Evolutionary conservation across 75 land plant genomes (phyloP).

Genomic region (Pinus taeda): DNA sequence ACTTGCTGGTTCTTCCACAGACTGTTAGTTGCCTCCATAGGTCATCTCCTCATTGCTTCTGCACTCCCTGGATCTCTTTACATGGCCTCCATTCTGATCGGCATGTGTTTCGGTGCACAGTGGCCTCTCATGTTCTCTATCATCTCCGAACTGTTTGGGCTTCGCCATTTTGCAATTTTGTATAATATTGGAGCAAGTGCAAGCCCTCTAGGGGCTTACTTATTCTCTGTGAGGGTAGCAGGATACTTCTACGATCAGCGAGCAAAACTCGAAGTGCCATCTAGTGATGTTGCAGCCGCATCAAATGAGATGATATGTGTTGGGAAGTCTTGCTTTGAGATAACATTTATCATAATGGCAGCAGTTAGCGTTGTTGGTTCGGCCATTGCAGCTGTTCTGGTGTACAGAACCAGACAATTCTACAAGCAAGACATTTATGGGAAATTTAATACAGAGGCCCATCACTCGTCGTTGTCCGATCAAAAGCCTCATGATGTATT

Average conservation of each 20-base stretch:
- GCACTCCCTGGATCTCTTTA: conserved; percentile 8
- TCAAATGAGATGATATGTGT: conserved; percentile 25
- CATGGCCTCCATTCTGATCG: conserved; percentile 22
- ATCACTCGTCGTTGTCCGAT: neutral
- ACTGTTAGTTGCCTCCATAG: conserved; percentile 13
- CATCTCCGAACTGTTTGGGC: conserved; percentile 30
- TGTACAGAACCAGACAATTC: conserved; percentile 41
- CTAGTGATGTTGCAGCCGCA: neutral
- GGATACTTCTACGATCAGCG: conserved; percentile 19
- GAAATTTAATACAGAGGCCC: conserved; percentile 13
- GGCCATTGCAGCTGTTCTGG: conserved; percentile 31
- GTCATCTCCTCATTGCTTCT: conserved; percentile 12
- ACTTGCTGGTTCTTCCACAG: neutral
- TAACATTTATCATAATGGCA: conserved; percentile 57
- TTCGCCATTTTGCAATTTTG: conserved; percentile 19
- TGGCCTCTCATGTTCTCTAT: conserved; percentile 33
- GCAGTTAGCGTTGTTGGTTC: conserved; percentile 38
- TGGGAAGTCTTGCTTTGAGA: conserved; percentile 40
- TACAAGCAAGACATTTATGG: conserved; percentile 50
- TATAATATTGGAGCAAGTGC: conserved; percentile 10
- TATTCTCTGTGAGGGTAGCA: conserved; percentile 16
- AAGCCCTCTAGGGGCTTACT: conserved; percentile 12
- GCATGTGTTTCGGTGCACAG: conserved; percentile 35
- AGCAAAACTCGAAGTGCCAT: conserved; percentile 4
- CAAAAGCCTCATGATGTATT: no score